Base-by-base conservation (phyloP, 2,329 filamentous ascomycete species). In the Ambrosiella cleistominuta region DNA sequence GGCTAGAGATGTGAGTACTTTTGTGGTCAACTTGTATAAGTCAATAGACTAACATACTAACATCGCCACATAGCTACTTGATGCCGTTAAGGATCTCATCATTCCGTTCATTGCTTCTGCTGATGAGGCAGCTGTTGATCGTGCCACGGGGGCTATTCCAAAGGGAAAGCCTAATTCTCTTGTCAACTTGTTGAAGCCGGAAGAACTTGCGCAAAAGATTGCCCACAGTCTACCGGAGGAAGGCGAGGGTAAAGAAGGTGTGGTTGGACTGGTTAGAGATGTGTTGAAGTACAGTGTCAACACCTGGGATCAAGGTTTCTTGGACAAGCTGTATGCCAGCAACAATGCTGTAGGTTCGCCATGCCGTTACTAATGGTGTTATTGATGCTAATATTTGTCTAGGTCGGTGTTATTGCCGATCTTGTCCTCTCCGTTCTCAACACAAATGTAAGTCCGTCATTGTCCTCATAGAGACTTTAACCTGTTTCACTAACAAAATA, bases 291-390 rank as follows among this genome's bases (percentile, higher is more conserved):
- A 94, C 70, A 93, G 86, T 66, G 91, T 97, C 66, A 98, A 98
- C 71, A 96, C 91, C n/a, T 97, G 90, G 87, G 86, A 95, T 66
- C 90, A 95, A 70, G 91, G 91, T 9, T 98, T 97, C 70, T 72
- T 97, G 66, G 90, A 96, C 71, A 97, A 98, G 72, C 75, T 97
- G 15, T 97, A 96, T 69, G 81, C 86, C n/a, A 85, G 84, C 63
- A 94, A 88, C 44, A 93, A 93, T 66, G 85, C 91, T 47, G 83
- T 85, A 66, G 61, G 78, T 70, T 47, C 13, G 8, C n/a, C 13
- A 15, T 7, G 1, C 7, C 40, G 5, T 53, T 13, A 27, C 35
- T 7, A n/a, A 17, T n/a, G 12, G 13, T 40, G 11, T 42, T 42
- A 39, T 27, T 13, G 27, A 12, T 42, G 54, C 40, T 58, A 19